Percentiles rank a stretch among this genome's conserved stretches.
These are phyloP conservation scores for Amphicarpaea edgeworthii DNA, from an alignment of 306 rosid genomes.

Conservation along the genomic window DNA sequence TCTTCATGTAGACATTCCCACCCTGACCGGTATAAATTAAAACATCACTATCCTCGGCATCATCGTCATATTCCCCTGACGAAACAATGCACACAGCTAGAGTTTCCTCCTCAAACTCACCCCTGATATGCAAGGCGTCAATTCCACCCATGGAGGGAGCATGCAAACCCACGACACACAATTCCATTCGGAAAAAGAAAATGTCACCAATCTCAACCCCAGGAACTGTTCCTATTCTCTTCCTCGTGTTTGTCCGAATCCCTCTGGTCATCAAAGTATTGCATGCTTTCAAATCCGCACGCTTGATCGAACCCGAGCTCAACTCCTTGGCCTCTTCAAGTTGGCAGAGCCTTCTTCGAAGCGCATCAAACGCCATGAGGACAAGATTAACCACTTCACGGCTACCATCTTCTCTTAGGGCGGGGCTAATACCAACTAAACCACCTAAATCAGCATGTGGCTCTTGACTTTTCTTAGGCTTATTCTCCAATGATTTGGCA, in stretches of 20 bases:
- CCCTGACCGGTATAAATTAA: conserved; percentile 78
- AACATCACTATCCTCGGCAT: conserved; percentile 61
- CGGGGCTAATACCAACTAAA: conserved; percentile 47
- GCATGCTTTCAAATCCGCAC: conserved; percentile 69
- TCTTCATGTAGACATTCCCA: conserved; percentile 53
- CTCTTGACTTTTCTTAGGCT: conserved; percentile 34
- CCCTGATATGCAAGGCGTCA: conserved; percentile 56
- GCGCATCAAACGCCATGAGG: conserved; percentile 59
- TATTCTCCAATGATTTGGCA: conserved; percentile 44
- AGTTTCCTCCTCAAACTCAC: conserved; percentile 57
- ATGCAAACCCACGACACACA: conserved; percentile 72
- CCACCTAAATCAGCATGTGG: conserved; percentile 25
- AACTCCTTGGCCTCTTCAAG: conserved; percentile 66
- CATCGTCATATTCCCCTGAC: conserved; percentile 70
- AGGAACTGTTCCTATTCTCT: conserved; percentile 64
- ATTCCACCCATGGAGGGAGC: conserved; percentile 79
- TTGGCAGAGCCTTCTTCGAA: conserved; percentile 70
- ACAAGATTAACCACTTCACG: conserved; percentile 59
- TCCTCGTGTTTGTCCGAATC: conserved; percentile 67
- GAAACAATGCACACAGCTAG: conserved; percentile 74
- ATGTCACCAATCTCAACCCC: conserved; percentile 83
- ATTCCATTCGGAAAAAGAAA: conserved; percentile 69
- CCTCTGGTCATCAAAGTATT: conserved; percentile 61
- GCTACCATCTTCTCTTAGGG: conserved; percentile 55
- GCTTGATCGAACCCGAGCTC: conserved; percentile 51